Conservation (phyloP, 441 rosid genomes). For the Populus tomentosa region DNA sequence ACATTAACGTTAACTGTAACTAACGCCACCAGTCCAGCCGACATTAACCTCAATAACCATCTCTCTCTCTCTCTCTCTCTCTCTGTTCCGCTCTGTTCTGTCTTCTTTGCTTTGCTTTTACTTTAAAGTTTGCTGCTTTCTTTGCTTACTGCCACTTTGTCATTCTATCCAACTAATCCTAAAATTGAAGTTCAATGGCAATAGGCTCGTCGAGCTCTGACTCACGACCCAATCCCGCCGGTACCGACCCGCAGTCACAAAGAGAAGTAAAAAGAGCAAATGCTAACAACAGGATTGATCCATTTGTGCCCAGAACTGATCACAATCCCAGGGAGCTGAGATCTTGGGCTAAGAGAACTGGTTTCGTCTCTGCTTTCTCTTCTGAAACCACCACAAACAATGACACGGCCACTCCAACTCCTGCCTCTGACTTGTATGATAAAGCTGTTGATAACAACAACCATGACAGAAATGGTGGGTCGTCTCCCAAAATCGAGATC, state of each 20-base stretch:
- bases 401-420: conserved; percentile 29
- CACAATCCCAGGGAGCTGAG: conserved; percentile 75
- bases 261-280: conserved; percentile 29
- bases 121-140: not conserved
- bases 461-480: conserved; percentile 29
- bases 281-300: conserved; percentile 45
- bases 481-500: conserved; percentile 58
- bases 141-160: not conserved
- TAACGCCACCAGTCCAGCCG: too few relatives aligned
- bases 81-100: conserved; percentile 25
- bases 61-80: too few relatives aligned
- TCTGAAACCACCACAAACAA: conserved; percentile 57
- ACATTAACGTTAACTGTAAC: not conserved
- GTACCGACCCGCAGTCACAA: conserved; percentile 24
- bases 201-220: conserved; percentile 39
- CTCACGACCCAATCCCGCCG: conserved; percentile 6
- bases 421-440: conserved; percentile 38
- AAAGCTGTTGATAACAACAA: conserved; percentile 24
- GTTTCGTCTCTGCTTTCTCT: conserved; percentile 79
- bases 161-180: not conserved
- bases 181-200: not conserved
- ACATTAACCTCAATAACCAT: not conserved
- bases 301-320: conserved; percentile 63
- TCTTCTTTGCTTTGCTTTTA: not conserved
- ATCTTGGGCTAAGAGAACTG: conserved; percentile 87